Percentiles rank a stretch among this genome's conserved stretches.
phyloP scores from a whole-genome alignment of 1,284 basidiomycete genomes.

The Puccinia horiana region DNA sequence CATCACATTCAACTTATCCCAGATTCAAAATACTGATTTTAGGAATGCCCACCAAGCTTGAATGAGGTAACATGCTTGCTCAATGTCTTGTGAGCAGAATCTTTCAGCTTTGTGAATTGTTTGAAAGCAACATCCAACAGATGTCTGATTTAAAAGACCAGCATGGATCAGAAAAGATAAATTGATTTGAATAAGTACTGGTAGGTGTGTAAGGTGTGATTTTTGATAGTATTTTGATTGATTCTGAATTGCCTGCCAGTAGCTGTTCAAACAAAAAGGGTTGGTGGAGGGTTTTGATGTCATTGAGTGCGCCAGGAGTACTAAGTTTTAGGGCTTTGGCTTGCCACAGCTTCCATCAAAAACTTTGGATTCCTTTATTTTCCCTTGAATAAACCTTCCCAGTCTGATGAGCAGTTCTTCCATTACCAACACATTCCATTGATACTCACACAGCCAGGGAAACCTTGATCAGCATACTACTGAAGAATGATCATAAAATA shows the following conservation, averaged over 20 bases:
- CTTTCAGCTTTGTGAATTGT: constrained; percentile 18
- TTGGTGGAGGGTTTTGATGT: constrained; percentile 6
- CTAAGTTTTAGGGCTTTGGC: not conserved
- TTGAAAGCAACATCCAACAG: not conserved
- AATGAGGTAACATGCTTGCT: constrained; percentile 14
- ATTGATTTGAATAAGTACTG: constrained; percentile 17
- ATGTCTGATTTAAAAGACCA: constrained; percentile 7
- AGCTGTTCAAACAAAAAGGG: not conserved
- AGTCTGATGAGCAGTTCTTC: constrained; percentile 10
- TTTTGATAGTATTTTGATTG: not conserved
- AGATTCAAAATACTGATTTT: not conserved
- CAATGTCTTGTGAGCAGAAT: constrained; percentile 15
- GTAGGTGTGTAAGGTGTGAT: not conserved
- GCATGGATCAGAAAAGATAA: not conserved
- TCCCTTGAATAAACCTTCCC: not conserved
- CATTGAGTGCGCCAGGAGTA: not conserved
- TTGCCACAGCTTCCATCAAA: not conserved
- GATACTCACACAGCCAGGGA: not conserved
- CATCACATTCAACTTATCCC: not conserved
- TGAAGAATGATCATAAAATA: not conserved
- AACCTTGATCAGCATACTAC: not conserved
- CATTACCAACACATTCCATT: not conserved
- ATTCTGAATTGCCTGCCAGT: not conserved
- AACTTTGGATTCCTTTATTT: not conserved
- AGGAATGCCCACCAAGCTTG: not conserved